Evolutionary conservation across 129 eudicot genomes (phyloP).

Genomic region (Calendula officinalis): DNA sequence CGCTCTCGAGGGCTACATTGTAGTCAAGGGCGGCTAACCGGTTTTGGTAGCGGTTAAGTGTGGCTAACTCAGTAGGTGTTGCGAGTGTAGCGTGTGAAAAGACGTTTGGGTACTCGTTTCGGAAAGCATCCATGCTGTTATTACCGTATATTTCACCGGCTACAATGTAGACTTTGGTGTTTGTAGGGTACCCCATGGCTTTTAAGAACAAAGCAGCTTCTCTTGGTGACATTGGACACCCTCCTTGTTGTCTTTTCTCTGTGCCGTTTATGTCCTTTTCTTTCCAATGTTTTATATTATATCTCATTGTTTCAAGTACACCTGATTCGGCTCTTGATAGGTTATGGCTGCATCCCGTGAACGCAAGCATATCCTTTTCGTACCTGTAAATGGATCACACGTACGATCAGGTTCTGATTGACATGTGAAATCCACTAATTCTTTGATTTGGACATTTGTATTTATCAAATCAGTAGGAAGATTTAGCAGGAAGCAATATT

Average conservation of each 20-base stretch:
- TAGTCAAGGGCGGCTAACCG: constrained; percentile 91
- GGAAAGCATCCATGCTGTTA: constrained; percentile 70
- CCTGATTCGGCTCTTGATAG: constrained; percentile 54
- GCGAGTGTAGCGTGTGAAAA: constrained; percentile 71
- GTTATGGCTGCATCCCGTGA: constrained; percentile 93
- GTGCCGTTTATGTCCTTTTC: constrained; percentile 85
- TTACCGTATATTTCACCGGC: constrained; percentile 86
- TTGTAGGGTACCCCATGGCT: constrained; percentile 84
- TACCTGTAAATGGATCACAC: constrained; percentile 30
- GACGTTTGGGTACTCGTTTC: constrained; percentile 67
- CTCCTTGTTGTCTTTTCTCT: constrained; percentile 64
- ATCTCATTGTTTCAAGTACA: constrained; percentile 76
- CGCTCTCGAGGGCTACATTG: constrained; percentile 80
- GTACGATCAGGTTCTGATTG: background rate
- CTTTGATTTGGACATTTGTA: background rate
- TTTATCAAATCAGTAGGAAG: too few relatives aligned
- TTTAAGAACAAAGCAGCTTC: constrained; percentile 89
- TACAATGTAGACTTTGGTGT: constrained; percentile 73
- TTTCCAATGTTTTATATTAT: constrained; percentile 80
- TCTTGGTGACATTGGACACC: constrained; percentile 95
- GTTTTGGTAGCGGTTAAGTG: constrained; percentile 61
- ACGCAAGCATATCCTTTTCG: constrained; percentile 92
- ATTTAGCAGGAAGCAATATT: too few relatives aligned
- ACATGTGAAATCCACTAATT: too few relatives aligned
- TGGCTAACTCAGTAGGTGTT: constrained; percentile 58